Evolutionary conservation across 2,329 filamentous ascomycete genomes (phyloP), one percentile per base, ranked within the genome.

Genomic region (Gyromitra esculenta): DNA sequence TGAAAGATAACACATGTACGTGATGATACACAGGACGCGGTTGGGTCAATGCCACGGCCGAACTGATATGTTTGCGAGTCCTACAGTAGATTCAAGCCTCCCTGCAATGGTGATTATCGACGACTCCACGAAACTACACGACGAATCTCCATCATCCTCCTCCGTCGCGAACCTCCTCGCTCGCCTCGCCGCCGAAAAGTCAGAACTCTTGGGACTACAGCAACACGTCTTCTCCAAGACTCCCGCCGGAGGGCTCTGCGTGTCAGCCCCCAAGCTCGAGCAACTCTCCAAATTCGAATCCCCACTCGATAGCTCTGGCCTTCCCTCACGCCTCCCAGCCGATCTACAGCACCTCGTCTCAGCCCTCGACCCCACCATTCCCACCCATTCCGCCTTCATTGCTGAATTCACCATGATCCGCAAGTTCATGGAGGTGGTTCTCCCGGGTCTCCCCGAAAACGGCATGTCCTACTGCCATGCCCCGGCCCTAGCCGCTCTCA

Each of bases 381-480:
- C 39, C 21, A 65, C 65, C 25, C 65, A 64, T 35, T 64, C 66
- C 13, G 48, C 43, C 41, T 75, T 75, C 48, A 65, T 75, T 9
- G 3, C 37, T 18, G 72, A 75, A 56, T 75, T 75, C 59, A 57
- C 65, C 21, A 75, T 75, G 72, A 75, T 75, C 43, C 59, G 57
- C 15, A 64, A 62, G 1, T 75, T 75, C n/a, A 75, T 71, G 65
- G 72, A 75, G 25, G 31, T 50, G 37, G 59, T 65, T 8, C 72
- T 75, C 54, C 72, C 72, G 15, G 50, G 65, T 8, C 68, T 75
- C 21, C 72, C 72, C 31, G 48, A 70, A 56, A 45, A 70, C 41
- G 72, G 65, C 21, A 65, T 75, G 65, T 67, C 75, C 56, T 77
- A 73, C 31, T 77, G 75, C 59, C 75, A 77, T 56, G 71, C 60